Evolutionary conservation across 306 rosid genomes (phyloP).

Genomic region (Cucumis cinereus): DNA sequence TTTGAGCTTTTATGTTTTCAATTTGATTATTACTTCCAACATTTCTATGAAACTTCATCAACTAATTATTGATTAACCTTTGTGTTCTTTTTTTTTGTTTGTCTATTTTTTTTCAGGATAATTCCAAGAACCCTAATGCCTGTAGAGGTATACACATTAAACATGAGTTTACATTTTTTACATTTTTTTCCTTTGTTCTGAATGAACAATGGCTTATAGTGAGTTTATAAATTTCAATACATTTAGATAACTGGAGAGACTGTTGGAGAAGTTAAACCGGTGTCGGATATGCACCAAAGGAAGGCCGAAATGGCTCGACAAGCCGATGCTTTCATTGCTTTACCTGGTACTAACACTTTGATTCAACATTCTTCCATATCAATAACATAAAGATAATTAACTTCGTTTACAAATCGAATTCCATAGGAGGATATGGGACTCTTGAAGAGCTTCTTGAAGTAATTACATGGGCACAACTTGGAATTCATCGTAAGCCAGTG

Average conservation of each 20-base stretch:
- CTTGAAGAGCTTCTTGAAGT: slow-evolving; percentile 96
- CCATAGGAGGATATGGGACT: slow-evolving; percentile 88
- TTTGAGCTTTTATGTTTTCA: not conserved
- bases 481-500: slow-evolving; percentile 95
- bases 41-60: not conserved
- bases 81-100: slow-evolving; percentile 1
- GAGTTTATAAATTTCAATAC: not conserved
- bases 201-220: not conserved
- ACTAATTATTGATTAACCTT: not conserved
- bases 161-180: not conserved
- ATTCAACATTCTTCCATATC: too few relatives aligned
- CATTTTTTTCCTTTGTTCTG: not conserved
- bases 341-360: slow-evolving; percentile 46
- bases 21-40: not conserved
- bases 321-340: slow-evolving; percentile 97
- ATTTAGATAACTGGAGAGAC: slow-evolving; percentile 81
- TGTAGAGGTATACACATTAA: slow-evolving; percentile 48
- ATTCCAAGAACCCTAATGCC: slow-evolving; percentile 91
- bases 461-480: slow-evolving; percentile 99
- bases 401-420: not conserved
- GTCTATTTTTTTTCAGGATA: slow-evolving; percentile 55
- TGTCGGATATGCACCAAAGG: slow-evolving; percentile 94
- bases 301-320: slow-evolving; percentile 99
- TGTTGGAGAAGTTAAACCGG: slow-evolving; percentile 87
- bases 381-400: too few relatives aligned